Conservation (phyloP, 192 early-diverging fungal species). For the Spizellomyces punctatus region DNA sequence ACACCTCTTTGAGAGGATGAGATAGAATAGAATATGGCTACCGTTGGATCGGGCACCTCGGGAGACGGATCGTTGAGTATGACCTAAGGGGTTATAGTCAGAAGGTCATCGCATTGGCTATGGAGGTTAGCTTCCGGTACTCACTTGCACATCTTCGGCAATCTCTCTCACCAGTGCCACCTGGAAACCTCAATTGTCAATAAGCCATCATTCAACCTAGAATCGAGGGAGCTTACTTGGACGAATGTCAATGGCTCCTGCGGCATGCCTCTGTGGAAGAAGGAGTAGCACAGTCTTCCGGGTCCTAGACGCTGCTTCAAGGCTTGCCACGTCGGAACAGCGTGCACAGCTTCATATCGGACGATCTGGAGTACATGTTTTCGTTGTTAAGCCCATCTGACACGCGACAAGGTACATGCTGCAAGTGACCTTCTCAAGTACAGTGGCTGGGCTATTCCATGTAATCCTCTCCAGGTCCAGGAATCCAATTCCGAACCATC, state of each 20-base stretch:
- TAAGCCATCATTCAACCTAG: constrained; percentile 15
- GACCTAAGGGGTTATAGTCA: constrained; percentile 16
- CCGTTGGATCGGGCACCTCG: constrained; percentile 47
- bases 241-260: constrained; percentile 88
- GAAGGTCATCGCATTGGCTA: neutral
- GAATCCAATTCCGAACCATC: constrained; percentile 72
- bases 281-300: constrained; percentile 80
- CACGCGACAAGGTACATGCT: neutral
- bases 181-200: constrained; percentile 7
- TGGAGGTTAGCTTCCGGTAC: neutral
- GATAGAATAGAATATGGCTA: constrained; percentile 94
- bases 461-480: constrained; percentile 81
- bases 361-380: constrained; percentile 51
- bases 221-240: constrained; percentile 51
- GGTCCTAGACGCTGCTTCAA: constrained; percentile 76
- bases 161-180: constrained; percentile 70
- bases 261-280: constrained; percentile 78
- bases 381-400: neutral
- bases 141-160: constrained; percentile 66
- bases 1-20: constrained; percentile 71
- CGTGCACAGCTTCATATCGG: constrained; percentile 90
- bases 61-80: constrained; percentile 62
- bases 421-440: constrained; percentile 77
- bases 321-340: constrained; percentile 76
- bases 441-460: constrained; percentile 76